Base-by-base conservation (phyloP, 1,284 basidiomycete species). In the Rhodotorula sp. region DNA sequence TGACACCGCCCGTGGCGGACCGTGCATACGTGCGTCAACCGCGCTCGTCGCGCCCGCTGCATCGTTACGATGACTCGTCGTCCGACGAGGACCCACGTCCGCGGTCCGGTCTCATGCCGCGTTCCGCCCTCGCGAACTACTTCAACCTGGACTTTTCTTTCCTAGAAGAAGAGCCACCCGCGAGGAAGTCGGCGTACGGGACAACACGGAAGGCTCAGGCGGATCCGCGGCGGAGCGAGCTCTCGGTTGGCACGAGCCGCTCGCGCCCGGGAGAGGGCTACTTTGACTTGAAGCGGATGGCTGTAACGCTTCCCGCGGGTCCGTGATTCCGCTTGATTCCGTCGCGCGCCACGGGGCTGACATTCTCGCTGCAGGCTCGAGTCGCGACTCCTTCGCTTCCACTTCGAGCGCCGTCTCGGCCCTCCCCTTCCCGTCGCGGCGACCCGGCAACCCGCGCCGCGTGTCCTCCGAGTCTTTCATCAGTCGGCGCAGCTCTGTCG, bases 61-160 rank as follows among this genome's bases (percentile, higher is more conserved):
- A 27, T 14, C 55, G 7, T 23, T 34, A 56, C 46, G 42, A 56
- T 55, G 48, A 45, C 27, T 63, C 68, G 3, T 58, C 64, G 2
- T 70, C 70, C n/a, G 70, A 66, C 64, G 70, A 68, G 17, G 70
- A 66, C n/a, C 42, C 45, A 2, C 53, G 52, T n/a, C 63, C 57
- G 55, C 23, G n/a, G 46, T 42, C 61, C 69, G 8, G 44, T n/a
- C 45, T 71, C 21, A 54, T 57, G 34, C 66, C 72, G 5, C 56
- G 72, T 4, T 71, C 72, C 19, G 72, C 60, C 41, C 41, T 68
- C 12, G 68, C 64, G 42, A 49, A 66, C 49, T 58, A 63, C 46
- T 66, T 75, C 62, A 58, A 69, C 41, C 42, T 75, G 50, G 74
- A 75, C 60, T 73, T 75, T 53, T 71, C 74, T 5, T 75, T 75